phyloP scores from a whole-genome alignment of 192 early-diverging fungal genomes.

The Coemansia sp. region DNA sequence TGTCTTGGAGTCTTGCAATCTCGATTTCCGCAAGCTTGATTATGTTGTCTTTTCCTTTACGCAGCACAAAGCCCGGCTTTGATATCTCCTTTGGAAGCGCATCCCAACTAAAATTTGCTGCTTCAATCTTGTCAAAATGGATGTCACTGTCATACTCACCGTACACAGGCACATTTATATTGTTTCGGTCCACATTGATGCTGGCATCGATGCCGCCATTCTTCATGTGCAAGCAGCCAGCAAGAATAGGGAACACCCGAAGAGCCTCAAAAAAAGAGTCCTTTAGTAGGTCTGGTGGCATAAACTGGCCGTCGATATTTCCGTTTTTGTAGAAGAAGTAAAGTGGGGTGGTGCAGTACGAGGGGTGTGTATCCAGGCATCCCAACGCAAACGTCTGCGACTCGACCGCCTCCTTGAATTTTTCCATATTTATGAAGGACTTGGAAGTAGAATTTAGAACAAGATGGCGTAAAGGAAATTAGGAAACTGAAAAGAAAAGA shows the following conservation, averaged over 20 bases:
- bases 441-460: not conserved
- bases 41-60: not conserved
- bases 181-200: conserved; percentile 6
- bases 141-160: conserved; percentile 12
- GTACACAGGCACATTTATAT: conserved; percentile 34
- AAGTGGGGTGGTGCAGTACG: conserved; percentile 15
- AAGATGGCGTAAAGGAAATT: not conserved
- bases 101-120: conserved; percentile 12
- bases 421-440: conserved; percentile 1
- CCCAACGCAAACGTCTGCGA: conserved; percentile 15
- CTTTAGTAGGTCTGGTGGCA: conserved; percentile 14
- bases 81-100: conserved; percentile 7
- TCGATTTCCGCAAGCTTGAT: conserved; percentile 17
- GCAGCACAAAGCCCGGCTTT: not conserved
- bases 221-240: conserved; percentile 7
- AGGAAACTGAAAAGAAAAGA: not conserved
- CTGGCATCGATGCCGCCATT: not conserved
- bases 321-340: conserved; percentile 22
- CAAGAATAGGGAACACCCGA: conserved; percentile 27
- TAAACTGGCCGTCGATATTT: conserved; percentile 12
- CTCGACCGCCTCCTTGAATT: not conserved
- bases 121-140: conserved; percentile 13
- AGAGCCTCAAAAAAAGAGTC: conserved; percentile 22
- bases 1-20: conserved; percentile 14
- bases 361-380: conserved; percentile 9